Percentiles rank a stretch among this genome's conserved stretches.
Conservation (phyloP, 805 yeast genomes). For the Lipomyces sp. region DNA sequence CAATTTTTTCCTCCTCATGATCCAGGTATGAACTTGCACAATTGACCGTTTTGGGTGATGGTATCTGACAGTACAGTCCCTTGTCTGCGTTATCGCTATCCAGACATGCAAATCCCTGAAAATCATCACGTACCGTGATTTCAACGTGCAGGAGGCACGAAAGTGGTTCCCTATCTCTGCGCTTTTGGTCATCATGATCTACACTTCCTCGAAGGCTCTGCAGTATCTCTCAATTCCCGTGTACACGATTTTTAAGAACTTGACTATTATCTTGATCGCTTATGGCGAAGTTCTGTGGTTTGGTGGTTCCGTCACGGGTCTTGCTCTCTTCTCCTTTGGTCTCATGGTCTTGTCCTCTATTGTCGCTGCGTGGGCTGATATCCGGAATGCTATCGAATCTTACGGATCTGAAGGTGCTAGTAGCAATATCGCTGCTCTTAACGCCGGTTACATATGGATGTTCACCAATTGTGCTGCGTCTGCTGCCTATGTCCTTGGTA, state of each 20-base stretch:
- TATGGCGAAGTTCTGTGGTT: slow-evolving; percentile 98
- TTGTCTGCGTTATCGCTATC: slow-evolving; percentile 79
- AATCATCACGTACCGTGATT: slow-evolving; percentile 81
- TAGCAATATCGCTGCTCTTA: slow-evolving; percentile 46
- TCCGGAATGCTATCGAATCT: slow-evolving; percentile 50
- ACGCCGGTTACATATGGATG: slow-evolving; percentile 96
- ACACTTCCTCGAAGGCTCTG: slow-evolving; percentile 93
- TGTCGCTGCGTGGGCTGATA: slow-evolving; percentile 91
- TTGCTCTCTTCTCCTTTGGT: slow-evolving; percentile 86
- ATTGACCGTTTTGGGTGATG: slow-evolving; percentile 1
- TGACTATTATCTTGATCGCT: slow-evolving; percentile 94
- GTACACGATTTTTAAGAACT: slow-evolving; percentile 96
- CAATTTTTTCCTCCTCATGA: slow-evolving; percentile 86
- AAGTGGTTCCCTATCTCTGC: slow-evolving; percentile 90
- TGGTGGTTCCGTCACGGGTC: slow-evolving; percentile 86
- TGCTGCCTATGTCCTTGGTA: slow-evolving; percentile 88
- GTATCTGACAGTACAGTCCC: slow-evolving; percentile 46
- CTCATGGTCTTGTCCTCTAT: slow-evolving; percentile 96
- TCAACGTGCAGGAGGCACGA: slow-evolving; percentile 85
- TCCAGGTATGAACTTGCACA: slow-evolving; percentile 54
- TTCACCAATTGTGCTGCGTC: slow-evolving; percentile 89
- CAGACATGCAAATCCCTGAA: slow-evolving; percentile 73
- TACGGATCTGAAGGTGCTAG: slow-evolving; percentile 46
- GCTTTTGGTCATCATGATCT: slow-evolving; percentile 88
- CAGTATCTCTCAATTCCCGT: slow-evolving; percentile 92